Percentiles rank a stretch among this genome's conserved stretches.
phyloP scores from a whole-genome alignment of 495 filamentous ascomycete genomes.

The Schizothecium vesticola region DNA sequence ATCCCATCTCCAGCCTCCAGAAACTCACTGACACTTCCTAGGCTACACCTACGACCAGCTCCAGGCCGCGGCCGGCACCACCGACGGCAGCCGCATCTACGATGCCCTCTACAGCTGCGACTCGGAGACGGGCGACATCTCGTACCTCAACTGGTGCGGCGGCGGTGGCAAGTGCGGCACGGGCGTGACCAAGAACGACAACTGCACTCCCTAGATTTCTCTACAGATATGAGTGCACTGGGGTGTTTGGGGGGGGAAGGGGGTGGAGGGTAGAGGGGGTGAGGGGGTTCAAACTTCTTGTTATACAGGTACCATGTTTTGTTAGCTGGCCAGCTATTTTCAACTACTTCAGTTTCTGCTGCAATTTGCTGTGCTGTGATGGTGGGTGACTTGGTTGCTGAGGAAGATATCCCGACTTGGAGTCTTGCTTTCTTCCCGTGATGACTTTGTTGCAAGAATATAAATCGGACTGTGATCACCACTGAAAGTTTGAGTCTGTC shows the following conservation, averaged over 20 bases:
- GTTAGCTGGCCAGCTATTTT: conserved; percentile 3
- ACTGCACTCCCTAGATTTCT: not conserved
- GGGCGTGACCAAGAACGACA: conserved; percentile 9
- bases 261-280: not conserved
- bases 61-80: conserved; percentile 7
- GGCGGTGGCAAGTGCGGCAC: conserved; percentile 7
- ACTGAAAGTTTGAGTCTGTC: too few species aligned
- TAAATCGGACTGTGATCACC: not conserved
- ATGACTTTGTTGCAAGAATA: not conserved
- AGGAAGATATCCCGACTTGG: not conserved
- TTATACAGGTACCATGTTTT: not conserved
- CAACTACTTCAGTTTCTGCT: not conserved
- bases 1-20: not conserved
- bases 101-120: conserved; percentile 14
- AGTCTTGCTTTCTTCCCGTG: not conserved
- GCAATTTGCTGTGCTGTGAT: not conserved
- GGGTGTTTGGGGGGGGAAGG: not conserved
- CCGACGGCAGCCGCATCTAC: conserved; percentile 13
- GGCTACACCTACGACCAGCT: conserved; percentile 12
- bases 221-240: too few species aligned
- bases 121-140: conserved; percentile 4
- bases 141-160: conserved; percentile 4
- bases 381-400: not conserved
- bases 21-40: not conserved
- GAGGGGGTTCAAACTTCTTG: not conserved